These are phyloP conservation scores for Tetraselmis chui DNA, from an alignment of 139 green algal species.

Conservation along the genomic window DNA sequence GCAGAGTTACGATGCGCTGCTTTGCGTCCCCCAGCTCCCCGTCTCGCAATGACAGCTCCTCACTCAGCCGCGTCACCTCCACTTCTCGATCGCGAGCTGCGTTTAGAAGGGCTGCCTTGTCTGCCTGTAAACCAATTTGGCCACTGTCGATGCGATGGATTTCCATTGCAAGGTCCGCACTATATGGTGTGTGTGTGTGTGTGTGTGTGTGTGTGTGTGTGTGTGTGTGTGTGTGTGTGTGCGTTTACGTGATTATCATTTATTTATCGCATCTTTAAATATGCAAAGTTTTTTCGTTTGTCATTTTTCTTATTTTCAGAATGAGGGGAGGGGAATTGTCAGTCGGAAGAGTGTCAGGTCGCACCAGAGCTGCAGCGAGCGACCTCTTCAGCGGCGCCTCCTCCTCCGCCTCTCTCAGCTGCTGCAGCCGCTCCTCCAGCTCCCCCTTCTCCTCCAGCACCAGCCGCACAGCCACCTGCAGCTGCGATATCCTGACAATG, in stretches of 20 bases:
- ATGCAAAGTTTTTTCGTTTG: no score
- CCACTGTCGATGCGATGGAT: no score
- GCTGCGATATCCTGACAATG: not conserved
- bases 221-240: no score
- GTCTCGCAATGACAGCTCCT: not conserved
- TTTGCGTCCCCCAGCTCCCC: not conserved
- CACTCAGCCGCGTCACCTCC: not conserved
- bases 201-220: no score
- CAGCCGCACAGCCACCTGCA: not conserved
- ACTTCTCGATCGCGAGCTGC: not conserved
- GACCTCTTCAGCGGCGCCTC: not conserved
- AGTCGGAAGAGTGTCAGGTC: no score
- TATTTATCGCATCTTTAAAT: no score
- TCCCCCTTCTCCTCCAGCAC: not conserved
- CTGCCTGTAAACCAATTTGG: no score
- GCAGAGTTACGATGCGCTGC: not conserved
- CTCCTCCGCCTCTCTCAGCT: not conserved
- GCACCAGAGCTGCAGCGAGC: not conserved
- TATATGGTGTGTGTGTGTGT: no score
- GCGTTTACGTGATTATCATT: no score
- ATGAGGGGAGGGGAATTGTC: no score
- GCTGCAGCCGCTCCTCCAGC: not conserved
- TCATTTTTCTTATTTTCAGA: no score
- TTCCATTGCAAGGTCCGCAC: no score
- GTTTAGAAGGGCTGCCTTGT: not conserved